A percentile compares a stretch with the other conserved stretches of the same genome.
These are phyloP conservation scores for Ogataea haglerorum DNA, from an alignment of 805 yeast species.

Conservation along the genomic window DNA sequence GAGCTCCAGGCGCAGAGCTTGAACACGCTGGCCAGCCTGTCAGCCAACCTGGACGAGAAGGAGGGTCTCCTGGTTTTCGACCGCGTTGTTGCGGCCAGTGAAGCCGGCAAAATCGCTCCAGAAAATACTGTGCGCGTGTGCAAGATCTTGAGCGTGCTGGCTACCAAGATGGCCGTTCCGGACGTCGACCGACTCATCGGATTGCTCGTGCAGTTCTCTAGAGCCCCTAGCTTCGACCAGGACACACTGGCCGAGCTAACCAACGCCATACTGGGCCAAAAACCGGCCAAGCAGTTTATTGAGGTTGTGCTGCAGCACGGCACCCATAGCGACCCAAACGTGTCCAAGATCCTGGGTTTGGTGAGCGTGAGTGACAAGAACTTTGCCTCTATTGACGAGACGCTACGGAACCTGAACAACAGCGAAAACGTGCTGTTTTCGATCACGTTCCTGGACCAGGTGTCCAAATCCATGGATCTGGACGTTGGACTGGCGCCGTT, in stretches of 20 bases:
- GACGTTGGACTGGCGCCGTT: conserved; percentile 37
- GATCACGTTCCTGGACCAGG: conserved; percentile 46
- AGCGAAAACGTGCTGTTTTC: conserved; percentile 28
- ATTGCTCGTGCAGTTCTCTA: conserved; percentile 16
- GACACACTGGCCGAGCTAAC: conserved; percentile 19
- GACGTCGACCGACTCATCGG: conserved; percentile 11
- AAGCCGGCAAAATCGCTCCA: conserved; percentile 11
- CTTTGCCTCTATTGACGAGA: conserved; percentile 27
- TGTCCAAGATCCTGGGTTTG: conserved; percentile 32
- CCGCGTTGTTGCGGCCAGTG: conserved; percentile 8
- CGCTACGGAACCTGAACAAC: conserved; percentile 18
- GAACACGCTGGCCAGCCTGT: conserved; percentile 15
- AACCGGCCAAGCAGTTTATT: conserved; percentile 12
- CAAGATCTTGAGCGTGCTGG: conserved; percentile 13
- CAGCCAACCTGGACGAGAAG: conserved; percentile 8
- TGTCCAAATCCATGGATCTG: conserved; percentile 38
- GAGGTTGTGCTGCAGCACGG: conserved; percentile 18
- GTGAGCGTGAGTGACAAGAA: conserved; percentile 33
- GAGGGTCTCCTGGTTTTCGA: conserved; percentile 7
- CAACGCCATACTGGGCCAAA: conserved; percentile 15
- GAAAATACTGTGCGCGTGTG: conserved; percentile 13
- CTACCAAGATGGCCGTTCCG: conserved; percentile 1
- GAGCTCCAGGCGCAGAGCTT: conserved; percentile 23
- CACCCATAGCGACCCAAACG: conserved; percentile 21
- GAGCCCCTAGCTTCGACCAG: conserved; percentile 18